Evolutionary conservation across 116 monocot genomes (phyloP).

Genomic region (Dioscorea cayenensis): DNA sequence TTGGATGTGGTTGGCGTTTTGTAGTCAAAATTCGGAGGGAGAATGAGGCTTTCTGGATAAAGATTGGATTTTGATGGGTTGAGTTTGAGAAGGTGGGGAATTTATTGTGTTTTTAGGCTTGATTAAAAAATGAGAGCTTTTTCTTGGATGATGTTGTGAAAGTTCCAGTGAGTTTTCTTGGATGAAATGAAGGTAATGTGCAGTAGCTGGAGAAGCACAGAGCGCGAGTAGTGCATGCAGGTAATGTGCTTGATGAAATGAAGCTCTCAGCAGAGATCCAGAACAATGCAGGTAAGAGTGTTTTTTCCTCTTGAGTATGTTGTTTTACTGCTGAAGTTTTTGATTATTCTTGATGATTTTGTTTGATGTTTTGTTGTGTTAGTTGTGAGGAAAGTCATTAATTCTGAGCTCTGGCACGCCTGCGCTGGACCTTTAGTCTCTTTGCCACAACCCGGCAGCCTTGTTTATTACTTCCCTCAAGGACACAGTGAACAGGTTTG

Average conservation of each 20-base stretch:
- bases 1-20: neutral
- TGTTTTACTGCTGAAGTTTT: neutral
- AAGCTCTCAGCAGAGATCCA: constrained; percentile 47
- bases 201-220: constrained; percentile 3
- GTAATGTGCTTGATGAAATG: constrained; percentile 46
- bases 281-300: constrained; percentile 22
- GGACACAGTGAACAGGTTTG: constrained; percentile 91
- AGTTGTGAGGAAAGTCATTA: constrained; percentile 59
- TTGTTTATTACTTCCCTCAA: constrained; percentile 95
- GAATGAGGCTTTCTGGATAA: too few species aligned
- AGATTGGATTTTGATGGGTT: too few species aligned
- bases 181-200: too few species aligned
- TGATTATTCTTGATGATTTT: neutral
- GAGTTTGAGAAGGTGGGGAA: too few species aligned
- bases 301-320: neutral
- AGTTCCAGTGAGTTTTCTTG: neutral
- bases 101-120: too few species aligned
- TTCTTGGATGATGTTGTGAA: too few species aligned
- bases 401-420: constrained; percentile 96
- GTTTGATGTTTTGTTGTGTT: neutral
- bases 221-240: constrained; percentile 16
- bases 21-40: neutral
- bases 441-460: constrained; percentile 68
- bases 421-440: constrained; percentile 87
- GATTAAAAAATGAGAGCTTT: too few species aligned